phyloP scores from a whole-genome alignment of 805 yeast species.

The Brettanomyces anomalus region DNA sequence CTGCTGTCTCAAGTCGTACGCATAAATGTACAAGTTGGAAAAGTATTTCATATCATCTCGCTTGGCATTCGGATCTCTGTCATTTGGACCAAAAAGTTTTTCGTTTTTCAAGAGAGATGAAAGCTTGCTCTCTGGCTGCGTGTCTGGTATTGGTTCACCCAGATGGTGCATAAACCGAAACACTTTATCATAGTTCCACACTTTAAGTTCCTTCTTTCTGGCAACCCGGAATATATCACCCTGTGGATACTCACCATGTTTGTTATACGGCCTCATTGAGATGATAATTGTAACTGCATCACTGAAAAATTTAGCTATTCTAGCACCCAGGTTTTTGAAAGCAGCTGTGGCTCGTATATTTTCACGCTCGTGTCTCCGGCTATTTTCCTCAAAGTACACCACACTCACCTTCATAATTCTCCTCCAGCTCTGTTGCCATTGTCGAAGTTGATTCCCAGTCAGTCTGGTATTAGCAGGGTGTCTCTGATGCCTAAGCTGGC shows the following conservation, averaged over 20 bases:
- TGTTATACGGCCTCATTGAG: constrained; percentile 46
- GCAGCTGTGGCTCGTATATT: constrained; percentile 27
- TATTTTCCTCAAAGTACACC: constrained; percentile 46
- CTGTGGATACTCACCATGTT: constrained; percentile 32
- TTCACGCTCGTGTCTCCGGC: constrained; percentile 26
- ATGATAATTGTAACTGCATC: constrained; percentile 67
- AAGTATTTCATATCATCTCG: constrained; percentile 82
- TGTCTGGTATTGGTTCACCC: constrained; percentile 30
- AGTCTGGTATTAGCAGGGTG: constrained; percentile 12
- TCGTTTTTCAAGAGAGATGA: constrained; percentile 73
- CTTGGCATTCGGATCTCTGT: constrained; percentile 77
- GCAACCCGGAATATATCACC: constrained; percentile 66
- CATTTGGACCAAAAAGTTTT: constrained; percentile 76
- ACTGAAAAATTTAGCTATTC: constrained; percentile 51
- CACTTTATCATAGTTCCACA: constrained; percentile 85
- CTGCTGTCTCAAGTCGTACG: constrained; percentile 71
- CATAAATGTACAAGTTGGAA: constrained; percentile 62
- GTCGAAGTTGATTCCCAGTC: constrained; percentile 33
- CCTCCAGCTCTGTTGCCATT: constrained; percentile 57
- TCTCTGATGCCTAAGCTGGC: neutral
- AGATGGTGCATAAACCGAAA: constrained; percentile 66
- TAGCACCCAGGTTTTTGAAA: constrained; percentile 41
- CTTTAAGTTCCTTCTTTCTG: constrained; percentile 51
- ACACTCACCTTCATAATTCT: constrained; percentile 46
- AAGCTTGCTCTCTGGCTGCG: constrained; percentile 23